These are phyloP conservation scores for Albizia julibrissin DNA, from an alignment of 306 rosid species.

Conservation along the genomic window DNA sequence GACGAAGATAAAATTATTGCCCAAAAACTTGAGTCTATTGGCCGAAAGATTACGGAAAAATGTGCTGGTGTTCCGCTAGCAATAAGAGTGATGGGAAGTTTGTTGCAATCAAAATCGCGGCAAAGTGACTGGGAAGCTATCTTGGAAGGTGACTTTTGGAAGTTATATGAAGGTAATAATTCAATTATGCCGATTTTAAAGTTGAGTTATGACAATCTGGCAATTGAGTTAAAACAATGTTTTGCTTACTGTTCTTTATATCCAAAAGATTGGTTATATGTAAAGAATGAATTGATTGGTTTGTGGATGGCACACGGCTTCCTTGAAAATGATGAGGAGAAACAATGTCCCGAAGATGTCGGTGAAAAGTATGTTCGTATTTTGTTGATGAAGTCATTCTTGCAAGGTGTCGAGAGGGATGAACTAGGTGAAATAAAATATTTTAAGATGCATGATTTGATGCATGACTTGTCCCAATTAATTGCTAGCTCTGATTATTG, in stretches of 20 bases:
- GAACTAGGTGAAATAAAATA: neutral
- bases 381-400: neutral
- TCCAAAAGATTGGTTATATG: neutral
- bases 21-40: neutral
- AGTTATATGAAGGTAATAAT: neutral
- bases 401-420: neutral
- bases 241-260: constrained; percentile 14
- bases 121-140: neutral
- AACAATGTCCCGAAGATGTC: neutral
- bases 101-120: neutral
- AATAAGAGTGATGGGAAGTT: neutral
- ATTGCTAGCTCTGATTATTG: neutral
- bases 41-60: neutral
- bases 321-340: neutral
- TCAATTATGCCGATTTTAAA: neutral
- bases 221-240: neutral
- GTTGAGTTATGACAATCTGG: neutral
- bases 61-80: neutral
- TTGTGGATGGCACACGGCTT: neutral
- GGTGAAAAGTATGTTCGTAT: neutral
- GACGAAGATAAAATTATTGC: neutral
- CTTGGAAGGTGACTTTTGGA: neutral
- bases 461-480: neutral
- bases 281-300: neutral
- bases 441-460: neutral